Base-by-base conservation (phyloP, 2,329 filamentous ascomycete genomes). In the Penicillium brasilianum region DNA sequence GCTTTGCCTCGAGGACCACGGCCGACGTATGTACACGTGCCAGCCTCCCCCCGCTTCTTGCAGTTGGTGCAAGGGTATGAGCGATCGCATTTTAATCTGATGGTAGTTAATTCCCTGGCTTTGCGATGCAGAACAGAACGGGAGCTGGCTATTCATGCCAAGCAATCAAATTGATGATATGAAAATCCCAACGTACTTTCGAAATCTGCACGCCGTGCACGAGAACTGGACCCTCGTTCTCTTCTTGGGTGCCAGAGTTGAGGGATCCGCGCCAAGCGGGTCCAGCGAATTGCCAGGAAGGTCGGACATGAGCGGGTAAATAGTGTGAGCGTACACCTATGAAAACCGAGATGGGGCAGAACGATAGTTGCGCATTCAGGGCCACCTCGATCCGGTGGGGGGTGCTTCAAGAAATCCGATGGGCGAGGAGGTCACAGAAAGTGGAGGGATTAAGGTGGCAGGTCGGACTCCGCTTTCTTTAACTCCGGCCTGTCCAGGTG, bases 161-260 rank as follows among this genome's bases (percentile, higher is more conserved):
- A 16, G 18, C 6, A 11, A 8, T 51, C 32, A n/a, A 4, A 44
- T 16, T 18, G 25, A 11, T 3, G n/a, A 55, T 43, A 20, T 13
- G 1, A 32, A 18, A 8, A 28, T 11, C 28, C 46, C 43, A 57
- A 43, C 72, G 52, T 69, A 76, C 75, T 77, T 77, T 52, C 74
- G 71, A 39, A 62, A 70, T 64, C 75, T 69, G 62, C 75, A 77
- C 13, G 73, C 70, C n/a, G 73, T 77, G 60, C 75, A 77, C 16
- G 75, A 77, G 48, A 77, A 71, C 61, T 77, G 74, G n/a, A 77
- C 74, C 43, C 75, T 61, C 34, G 70, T 75, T 59, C 74, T 71
- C 59, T 76, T 77, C 59, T 71, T 73, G 10, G 58, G 59, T 22
- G 43, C 43, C 39, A 44, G 43, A 46, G 44, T 34, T 13, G 39